Base-by-base conservation (phyloP, 148 eudicot species). In the Suaeda aralocaspica region DNA sequence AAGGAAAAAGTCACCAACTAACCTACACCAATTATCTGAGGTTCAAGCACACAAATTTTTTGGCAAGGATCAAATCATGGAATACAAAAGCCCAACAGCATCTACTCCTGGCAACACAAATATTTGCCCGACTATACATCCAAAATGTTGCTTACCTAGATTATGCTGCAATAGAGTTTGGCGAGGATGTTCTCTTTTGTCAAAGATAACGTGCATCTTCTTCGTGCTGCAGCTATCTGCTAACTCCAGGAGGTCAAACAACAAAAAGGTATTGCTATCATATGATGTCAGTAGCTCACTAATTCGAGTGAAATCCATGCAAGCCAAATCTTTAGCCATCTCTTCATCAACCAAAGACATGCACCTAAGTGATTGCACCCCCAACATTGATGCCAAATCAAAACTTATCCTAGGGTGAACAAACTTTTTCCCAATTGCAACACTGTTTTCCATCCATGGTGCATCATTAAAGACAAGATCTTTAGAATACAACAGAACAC, bases 401-500 rank as follows among this genome's bases (percentile, higher is more conserved):
- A 75, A 79, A 79, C 84, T 83, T 73, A 94, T 86, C 68, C 84
- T 87, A 14, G 93, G 81, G 78, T 94, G 99, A 51, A 91, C 87
- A 82, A 84, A 83, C 12, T 71, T 86, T 81, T 84, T 91, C 50
- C 96, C 97, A 61, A 70, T 67, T 58, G 86, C 64, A 28, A 83
- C 73, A 63, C 66, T 85, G 76, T 76, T 87, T 51, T 87, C 97
- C 92, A 94, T 84, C 99, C 99, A 94, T 67, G 90, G 91, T 58
- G 99, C 97, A 85, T 94, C 99, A 82, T 94, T 91, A 76, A 87
- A 94, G 60, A 94, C 96, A 72, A 94, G 88, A 80, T 94, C 86
- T 64, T 79, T 82, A 45, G 91, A 80, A 81, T 70, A 64, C 72
- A 69, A 57, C 63, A 94, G 83, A 65, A 85, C 76, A 58, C 96